These are phyloP conservation scores for Borealophlyctis nickersoniae DNA, from an alignment of 192 early-diverging fungal genomes.

Conservation along the genomic window DNA sequence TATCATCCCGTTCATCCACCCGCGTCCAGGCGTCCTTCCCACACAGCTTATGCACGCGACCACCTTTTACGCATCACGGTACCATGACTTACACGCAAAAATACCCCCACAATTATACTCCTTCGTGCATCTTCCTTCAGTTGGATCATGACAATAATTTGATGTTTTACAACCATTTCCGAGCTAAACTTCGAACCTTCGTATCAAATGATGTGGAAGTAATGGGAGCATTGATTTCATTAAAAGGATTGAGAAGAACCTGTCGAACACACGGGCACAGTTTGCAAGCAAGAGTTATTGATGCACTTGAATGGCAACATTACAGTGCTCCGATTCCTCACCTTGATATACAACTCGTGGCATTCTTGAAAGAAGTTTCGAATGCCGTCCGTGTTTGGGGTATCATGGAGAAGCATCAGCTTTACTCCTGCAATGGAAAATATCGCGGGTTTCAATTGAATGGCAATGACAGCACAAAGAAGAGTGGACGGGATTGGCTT, in stretches of 20 bases:
- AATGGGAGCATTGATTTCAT: conserved; percentile 78
- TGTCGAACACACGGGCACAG: conserved; percentile 23
- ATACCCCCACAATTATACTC: no score
- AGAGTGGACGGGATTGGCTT: conserved; percentile 4
- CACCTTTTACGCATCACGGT: no score
- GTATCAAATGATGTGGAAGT: conserved; percentile 73
- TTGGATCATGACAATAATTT: neutral
- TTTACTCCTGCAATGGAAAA: conserved; percentile 53
- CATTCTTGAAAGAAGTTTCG: conserved; percentile 77
- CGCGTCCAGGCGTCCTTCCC: no score
- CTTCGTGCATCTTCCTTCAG: no score
- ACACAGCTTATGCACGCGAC: no score
- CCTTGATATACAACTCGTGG: conserved; percentile 87
- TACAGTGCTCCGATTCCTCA: conserved; percentile 27
- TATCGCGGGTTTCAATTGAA: neutral
- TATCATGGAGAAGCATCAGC: conserved; percentile 81
- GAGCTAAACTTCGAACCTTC: conserved; percentile 70
- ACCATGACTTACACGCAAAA: no score
- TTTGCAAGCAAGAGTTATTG: neutral
- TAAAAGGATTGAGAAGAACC: conserved; percentile 88
- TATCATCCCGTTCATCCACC: no score
- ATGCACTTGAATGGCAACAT: no score
- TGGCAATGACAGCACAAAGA: conserved; percentile 4
- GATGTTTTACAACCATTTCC: conserved; percentile 63
- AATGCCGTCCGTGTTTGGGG: conserved; percentile 73